Evolutionary conservation across 1,284 basidiomycete species (phyloP), one percentile per base, ranked within the genome.

Genomic region (Marasmius tenuissimus): DNA sequence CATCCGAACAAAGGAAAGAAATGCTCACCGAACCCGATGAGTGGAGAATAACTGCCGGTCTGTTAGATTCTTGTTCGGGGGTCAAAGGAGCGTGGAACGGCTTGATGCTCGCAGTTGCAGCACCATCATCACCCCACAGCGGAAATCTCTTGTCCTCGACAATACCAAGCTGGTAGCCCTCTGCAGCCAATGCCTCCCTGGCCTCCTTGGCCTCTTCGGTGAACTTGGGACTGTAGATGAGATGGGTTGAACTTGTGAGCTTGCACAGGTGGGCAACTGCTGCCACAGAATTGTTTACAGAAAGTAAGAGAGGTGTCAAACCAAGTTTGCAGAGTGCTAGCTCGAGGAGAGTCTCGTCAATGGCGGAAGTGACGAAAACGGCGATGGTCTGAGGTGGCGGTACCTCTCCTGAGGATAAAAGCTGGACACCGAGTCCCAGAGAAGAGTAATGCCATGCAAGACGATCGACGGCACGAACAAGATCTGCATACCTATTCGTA

Each of bases 21-120:
- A 27, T 83, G 76, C n/a, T n/a, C 6, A 84, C 84, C 12, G 85
- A 86, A 40, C 87, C 86, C 1, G 80, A 82, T 3, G 86, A 87
- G 65, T 89, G 87, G n/a, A 89, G 73, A 58, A 87, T 79, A 10
- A 85, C 80, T 11, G 80, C 74, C 1, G 80, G 77, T 20, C 84
- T 70, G 16, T 72, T 66, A 5, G 63, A 62, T 66, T 86, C 84
- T 58, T 80, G 72, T 16, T 82, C 74, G 1, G 81, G 81, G 0
- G 71, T 76, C n/a, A 85, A 70, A 45, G 73, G 68, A 1, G 72
- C 64, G 5, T 73, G 69, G 66, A 75, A 80, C 1, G 66, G 61
- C 1, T 73, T 68, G 53, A 79, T 75, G 49, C 73, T 71, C 27
- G 72, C 63, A 11, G 73, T 68, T 6, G 71, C 66, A 4, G 75